phyloP scores from a whole-genome alignment of 495 filamentous ascomycete species.

The Aspergillus diversus region DNA sequence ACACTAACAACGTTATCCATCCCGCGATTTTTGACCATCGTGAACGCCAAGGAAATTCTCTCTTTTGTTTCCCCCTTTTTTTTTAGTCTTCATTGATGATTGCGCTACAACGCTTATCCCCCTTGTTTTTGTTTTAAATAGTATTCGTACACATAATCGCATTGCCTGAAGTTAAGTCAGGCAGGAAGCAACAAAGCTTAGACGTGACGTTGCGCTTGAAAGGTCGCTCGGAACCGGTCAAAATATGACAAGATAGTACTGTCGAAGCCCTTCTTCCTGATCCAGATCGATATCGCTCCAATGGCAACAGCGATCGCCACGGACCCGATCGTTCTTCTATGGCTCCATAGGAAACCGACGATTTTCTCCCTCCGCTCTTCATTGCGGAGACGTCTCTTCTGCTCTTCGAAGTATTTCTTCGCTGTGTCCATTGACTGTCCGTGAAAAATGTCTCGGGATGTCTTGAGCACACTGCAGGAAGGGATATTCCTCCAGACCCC shows the following conservation, averaged over 20 bases:
- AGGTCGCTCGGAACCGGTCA: slow-evolving; percentile 30
- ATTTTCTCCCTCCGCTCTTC: slow-evolving; percentile 60
- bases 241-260: slow-evolving; percentile 44
- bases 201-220: slow-evolving; percentile 14
- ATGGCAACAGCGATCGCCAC: slow-evolving; percentile 67
- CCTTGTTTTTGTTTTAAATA: too few species aligned
- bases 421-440: slow-evolving; percentile 63
- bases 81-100: not conserved
- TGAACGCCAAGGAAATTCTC: not conserved
- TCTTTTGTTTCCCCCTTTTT: not conserved
- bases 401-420: slow-evolving; percentile 63
- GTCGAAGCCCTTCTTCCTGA: slow-evolving; percentile 51
- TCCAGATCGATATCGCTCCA: slow-evolving; percentile 59
- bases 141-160: not conserved
- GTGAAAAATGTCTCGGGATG: slow-evolving; percentile 56
- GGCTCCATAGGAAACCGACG: slow-evolving; percentile 58
- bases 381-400: slow-evolving; percentile 68
- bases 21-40: too few species aligned
- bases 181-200: not conserved
- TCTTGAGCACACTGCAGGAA: slow-evolving; percentile 79
- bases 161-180: not conserved
- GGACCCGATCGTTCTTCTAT: slow-evolving; percentile 59
- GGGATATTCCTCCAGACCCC: slow-evolving; percentile 73
- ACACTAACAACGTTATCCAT: not conserved
- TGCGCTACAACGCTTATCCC: too few species aligned